phyloP scores from a whole-genome alignment of 768 basidiomycete species.

The Termitomyces sp. region DNA sequence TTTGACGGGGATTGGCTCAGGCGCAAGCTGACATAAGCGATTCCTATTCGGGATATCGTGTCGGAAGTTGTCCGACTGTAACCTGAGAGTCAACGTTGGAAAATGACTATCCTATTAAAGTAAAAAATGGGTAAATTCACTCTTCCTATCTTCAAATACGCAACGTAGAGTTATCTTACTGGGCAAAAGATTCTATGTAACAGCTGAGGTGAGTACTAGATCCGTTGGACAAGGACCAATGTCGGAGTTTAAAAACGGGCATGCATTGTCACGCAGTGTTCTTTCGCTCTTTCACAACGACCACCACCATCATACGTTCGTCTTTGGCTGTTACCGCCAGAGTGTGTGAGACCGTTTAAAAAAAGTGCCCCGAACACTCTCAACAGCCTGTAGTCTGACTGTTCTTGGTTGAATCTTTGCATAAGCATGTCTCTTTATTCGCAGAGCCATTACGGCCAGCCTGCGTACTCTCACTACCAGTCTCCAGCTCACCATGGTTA shows the following conservation, averaged over 20 bases:
- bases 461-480: slow-evolving; percentile 47
- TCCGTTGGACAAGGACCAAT: slow-evolving; percentile 12
- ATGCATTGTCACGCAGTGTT: slow-evolving; percentile 17
- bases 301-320: slow-evolving; percentile 33
- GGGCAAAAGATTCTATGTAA: neutral
- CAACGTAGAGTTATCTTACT: neutral
- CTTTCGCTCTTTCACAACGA: slow-evolving; percentile 28
- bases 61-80: neutral
- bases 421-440: slow-evolving; percentile 61
- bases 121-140: too few species aligned
- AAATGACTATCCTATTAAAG: neutral
- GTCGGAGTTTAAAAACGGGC: slow-evolving; percentile 29
- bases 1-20: slow-evolving; percentile 15
- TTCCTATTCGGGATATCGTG: slow-evolving; percentile 6
- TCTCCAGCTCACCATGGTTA: slow-evolving; percentile 35
- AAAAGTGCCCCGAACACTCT: slow-evolving; percentile 28
- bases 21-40: slow-evolving; percentile 31
- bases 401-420: slow-evolving; percentile 15
- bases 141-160: neutral
- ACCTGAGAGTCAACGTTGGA: neutral
- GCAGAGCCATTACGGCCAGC: slow-evolving; percentile 58
- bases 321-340: slow-evolving; percentile 34
- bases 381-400: slow-evolving; percentile 11
- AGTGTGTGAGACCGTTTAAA: slow-evolving; percentile 48
- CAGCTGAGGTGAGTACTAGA: neutral